Evolutionary conservation across 306 rosid genomes (phyloP).

Genomic region (Prosopis cineraria): DNA sequence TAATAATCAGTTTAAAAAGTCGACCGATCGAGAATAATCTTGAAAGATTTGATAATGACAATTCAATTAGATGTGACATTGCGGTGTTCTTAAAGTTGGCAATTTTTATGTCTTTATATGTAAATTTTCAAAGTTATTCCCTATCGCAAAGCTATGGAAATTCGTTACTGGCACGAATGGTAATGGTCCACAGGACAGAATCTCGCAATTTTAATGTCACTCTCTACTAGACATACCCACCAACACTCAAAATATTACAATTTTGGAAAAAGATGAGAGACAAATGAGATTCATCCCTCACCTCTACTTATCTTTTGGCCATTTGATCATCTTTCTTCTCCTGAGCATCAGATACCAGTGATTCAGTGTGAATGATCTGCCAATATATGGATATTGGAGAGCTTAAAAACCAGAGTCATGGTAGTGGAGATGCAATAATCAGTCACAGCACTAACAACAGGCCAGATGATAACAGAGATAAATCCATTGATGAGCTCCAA

Average conservation of each 20-base stretch:
- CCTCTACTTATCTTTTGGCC: not conserved
- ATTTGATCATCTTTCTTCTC: not conserved
- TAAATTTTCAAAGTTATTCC: not conserved
- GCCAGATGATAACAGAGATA: no score
- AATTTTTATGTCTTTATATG: not conserved
- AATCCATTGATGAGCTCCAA: no score
- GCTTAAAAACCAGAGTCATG: not conserved
- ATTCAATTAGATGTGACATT: not conserved
- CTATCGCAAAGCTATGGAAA: not conserved
- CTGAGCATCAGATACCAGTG: not conserved
- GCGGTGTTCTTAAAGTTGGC: not conserved
- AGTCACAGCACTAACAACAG: no score
- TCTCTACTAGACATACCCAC: no score
- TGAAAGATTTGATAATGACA: constrained; percentile 3
- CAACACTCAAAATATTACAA: no score
- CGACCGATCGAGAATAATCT: not conserved
- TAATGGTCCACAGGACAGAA: no score
- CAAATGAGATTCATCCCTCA: not conserved
- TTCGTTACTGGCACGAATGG: not conserved
- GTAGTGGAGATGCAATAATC: no score
- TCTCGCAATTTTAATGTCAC: no score
- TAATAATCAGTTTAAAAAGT: constrained; percentile 7
- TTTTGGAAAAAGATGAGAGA: not conserved
- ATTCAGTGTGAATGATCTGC: not conserved
- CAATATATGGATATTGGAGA: not conserved